Evolutionary conservation across 2,329 filamentous ascomycete genomes (phyloP).

Genomic region (Beauveria australis): DNA sequence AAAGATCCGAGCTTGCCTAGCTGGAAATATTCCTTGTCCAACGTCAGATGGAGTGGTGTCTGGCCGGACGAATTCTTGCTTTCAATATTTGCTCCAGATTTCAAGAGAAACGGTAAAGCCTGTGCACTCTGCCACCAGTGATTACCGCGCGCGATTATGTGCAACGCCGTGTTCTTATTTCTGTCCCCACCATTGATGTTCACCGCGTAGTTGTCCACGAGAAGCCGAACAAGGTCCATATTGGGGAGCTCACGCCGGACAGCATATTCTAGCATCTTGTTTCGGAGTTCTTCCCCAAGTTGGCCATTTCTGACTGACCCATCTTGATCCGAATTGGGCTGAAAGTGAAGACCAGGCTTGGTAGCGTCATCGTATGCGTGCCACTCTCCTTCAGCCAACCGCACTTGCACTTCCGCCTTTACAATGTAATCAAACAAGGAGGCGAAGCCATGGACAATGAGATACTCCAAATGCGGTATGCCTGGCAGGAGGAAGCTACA

Average conservation of each 20-base stretch:
- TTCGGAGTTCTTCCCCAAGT: neutral
- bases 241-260: neutral
- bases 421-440: neutral
- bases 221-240: slow-evolving; percentile 3
- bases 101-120: slow-evolving; percentile 12
- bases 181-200: neutral
- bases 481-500: neutral
- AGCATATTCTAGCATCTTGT: neutral
- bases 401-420: neutral
- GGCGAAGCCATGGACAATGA: neutral
- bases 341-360: neutral
- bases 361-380: neutral
- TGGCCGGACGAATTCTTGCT: neutral
- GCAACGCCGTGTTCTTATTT: neutral
- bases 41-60: slow-evolving; percentile 12
- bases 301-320: too few relatives aligned
- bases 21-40: neutral
- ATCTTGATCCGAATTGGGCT: neutral
- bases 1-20: neutral
- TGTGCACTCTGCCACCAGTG: slow-evolving; percentile 14
- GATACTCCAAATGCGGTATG: neutral
- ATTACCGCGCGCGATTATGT: neutral
- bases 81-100: slow-evolving; percentile 5
- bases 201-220: slow-evolving; percentile 5
- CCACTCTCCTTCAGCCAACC: slow-evolving; percentile 1